These are phyloP conservation scores for Coemansia sp. DNA, from an alignment of 192 early-diverging fungal genomes.

Conservation along the genomic window DNA sequence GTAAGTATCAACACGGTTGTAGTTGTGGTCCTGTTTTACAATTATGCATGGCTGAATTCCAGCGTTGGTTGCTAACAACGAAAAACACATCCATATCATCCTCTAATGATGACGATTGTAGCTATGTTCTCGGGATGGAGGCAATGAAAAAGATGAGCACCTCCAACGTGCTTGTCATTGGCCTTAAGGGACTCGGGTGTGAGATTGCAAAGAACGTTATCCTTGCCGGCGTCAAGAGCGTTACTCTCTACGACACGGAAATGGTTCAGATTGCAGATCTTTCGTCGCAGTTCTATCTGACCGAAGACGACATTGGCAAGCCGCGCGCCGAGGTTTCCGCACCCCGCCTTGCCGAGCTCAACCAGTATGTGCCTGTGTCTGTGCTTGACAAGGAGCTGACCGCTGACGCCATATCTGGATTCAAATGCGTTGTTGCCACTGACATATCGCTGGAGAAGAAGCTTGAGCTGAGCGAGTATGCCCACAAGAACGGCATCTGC, in stretches of 20 bases:
- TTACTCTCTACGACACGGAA: constrained; percentile 88
- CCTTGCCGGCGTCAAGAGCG: constrained; percentile 98
- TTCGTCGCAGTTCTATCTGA: constrained; percentile 89
- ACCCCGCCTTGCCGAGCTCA: constrained; percentile 89
- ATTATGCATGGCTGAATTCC: neutral
- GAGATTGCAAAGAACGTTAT: constrained; percentile 99
- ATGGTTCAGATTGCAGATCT: constrained; percentile 78
- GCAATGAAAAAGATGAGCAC: constrained; percentile 98
- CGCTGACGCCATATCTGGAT: constrained; percentile 60
- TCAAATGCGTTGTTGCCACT: constrained; percentile 84
- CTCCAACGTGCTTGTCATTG: constrained; percentile 95
- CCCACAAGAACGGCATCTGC: constrained; percentile 67
- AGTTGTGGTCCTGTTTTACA: neutral
- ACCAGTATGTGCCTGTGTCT: constrained; percentile 94
- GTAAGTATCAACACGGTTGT: too few species aligned
- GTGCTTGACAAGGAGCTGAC: constrained; percentile 78
- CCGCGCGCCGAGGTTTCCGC: constrained; percentile 73
- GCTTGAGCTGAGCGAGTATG: constrained; percentile 82
- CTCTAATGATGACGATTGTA: too few species aligned
- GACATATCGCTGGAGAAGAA: constrained; percentile 74
- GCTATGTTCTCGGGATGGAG: constrained; percentile 88
- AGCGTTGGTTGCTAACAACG: constrained; percentile 2
- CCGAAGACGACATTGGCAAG: constrained; percentile 80
- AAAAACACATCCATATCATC: too few species aligned
- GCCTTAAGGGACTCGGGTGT: constrained; percentile 93